Evolutionary conservation across 2,329 filamentous ascomycete genomes (phyloP), one percentile per base, ranked within the genome.

Genomic region (Fusarium sp.): DNA sequence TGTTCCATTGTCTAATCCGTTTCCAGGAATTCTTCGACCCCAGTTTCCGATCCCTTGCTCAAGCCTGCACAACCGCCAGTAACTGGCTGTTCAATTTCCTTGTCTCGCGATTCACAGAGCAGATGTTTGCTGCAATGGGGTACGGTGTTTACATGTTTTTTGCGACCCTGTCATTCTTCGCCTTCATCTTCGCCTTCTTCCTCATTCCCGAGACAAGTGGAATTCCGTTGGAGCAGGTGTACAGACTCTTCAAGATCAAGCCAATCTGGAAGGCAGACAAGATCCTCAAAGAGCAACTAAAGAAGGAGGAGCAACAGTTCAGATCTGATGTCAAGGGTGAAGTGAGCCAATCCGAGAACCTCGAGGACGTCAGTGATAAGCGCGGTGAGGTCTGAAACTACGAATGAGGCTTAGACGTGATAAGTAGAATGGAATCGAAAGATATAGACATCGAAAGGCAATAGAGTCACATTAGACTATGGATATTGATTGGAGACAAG

Each of bases 1-100:
- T 18, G 2, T 18, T 32, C 3, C 6, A 20, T 6, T 3, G 26
- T 17, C 47, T 68, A 12, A 68, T 32, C 4, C 28, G 3, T 2
- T 10, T 41, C 4, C 4, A 68, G 66, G 66, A 68, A 62, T 91
- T 92, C 84, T 91, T 91, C 78, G 86, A 89, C 81, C 70, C 74
- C 13, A 79, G 75, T 55, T 78, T 79, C 63, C 69, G 77, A 20
- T 78, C 77, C 2, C 50, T 92, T 8, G 90, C 89, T 0, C 89
- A 91, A 75, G 90, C 89, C 2, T 88, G 84, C 32, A 89, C 90
- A 1, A 86, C 89, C 0, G 85, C 86, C 0, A 88, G 85, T 75
- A 90, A 90, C 75, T 90, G 89, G 89, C 82, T 87, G 45, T 80
- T 81, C 71, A 90, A 90, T 74, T 90, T 90, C 80, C 83, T 90